Base-by-base conservation (phyloP, 352 stramenopile species). In the Thalassiosira livingstoniorum region DNA sequence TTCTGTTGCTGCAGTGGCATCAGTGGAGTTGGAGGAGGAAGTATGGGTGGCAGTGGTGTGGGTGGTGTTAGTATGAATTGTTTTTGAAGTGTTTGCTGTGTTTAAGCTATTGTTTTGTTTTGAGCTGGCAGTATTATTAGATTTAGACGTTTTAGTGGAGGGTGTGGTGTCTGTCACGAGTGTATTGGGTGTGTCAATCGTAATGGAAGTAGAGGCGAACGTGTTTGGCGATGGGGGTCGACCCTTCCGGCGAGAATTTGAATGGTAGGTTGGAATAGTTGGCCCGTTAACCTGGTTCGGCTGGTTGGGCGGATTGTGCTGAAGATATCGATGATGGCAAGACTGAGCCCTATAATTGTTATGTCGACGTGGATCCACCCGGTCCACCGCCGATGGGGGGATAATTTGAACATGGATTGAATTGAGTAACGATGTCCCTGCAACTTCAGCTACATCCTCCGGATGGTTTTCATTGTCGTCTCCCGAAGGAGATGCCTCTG, bases 371-470 rank as follows among this genome's bases (percentile, higher is more conserved):
- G 7, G 39, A 7, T 15, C 7, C 15, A 47, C 15, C 11, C n/a
- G 15, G 23, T 21, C 23, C 7, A 42, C 23, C 4, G 11, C 37
- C 1, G 47, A 58, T 25, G 47, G 47, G 4, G 47, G 47, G 25
- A 58, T n/a, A 29, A 70, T 29, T n/a, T 70, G 37, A 5, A 70
- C 62, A 35, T 70, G 39, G 37, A 70, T 39, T 5, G 62, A 32
- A 37, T 70, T 27, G n/a, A 70, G 23, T 25, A 70, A 35, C 1
- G 18, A 13, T 42, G 62, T 54, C 51, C 37, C 47, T n/a, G n/a
- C n/a, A n/a, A n/a, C n/a, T n/a, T n/a, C n/a, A n/a, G n/a, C n/a
- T n/a, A n/a, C 18, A 51, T 51, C 7, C 42, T 7, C 7, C 7
- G 42, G 18, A 7, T 51, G 42, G 42, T 51, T 7, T 51, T 51